A percentile compares a stretch with the other conserved stretches of the same genome.
These are phyloP conservation scores for Trichoderma erinaceum DNA, from an alignment of 495 filamentous ascomycete genomes.

Conservation along the genomic window DNA sequence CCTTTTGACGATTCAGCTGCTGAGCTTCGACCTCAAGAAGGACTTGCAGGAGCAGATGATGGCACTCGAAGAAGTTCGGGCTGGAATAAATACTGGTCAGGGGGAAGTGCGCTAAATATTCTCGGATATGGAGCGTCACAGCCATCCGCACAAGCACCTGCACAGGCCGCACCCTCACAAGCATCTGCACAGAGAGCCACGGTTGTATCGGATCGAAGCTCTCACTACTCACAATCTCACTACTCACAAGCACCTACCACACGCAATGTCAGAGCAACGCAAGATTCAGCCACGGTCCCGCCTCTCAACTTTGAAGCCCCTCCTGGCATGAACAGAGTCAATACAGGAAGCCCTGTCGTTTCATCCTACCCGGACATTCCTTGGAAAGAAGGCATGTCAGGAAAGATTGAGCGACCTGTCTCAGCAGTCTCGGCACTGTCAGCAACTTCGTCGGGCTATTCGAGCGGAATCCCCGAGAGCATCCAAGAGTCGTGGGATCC, in stretches of 20 bases:
- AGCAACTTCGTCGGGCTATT: constrained; percentile 46
- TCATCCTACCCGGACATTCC: constrained; percentile 40
- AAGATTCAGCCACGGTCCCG: constrained; percentile 48
- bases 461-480: constrained; percentile 50
- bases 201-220: constrained; percentile 41
- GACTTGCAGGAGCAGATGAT: constrained; percentile 19
- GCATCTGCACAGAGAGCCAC: constrained; percentile 29
- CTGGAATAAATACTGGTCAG: constrained; percentile 58
- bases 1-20: constrained; percentile 34
- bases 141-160: neutral
- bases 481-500: constrained; percentile 49
- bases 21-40: constrained; percentile 32
- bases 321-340: constrained; percentile 52
- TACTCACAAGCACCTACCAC: constrained; percentile 35
- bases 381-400: constrained; percentile 53
- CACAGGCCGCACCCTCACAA: neutral
- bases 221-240: constrained; percentile 47
- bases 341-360: constrained; percentile 62
- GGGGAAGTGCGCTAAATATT: constrained; percentile 47
- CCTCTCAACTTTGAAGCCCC: constrained; percentile 43
- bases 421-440: constrained; percentile 40
- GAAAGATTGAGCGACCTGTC: constrained; percentile 54
- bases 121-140: constrained; percentile 43
- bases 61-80: constrained; percentile 48
- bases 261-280: constrained; percentile 43